A percentile compares a stretch with the other conserved stretches of the same genome.
Conservation (phyloP, 257 asterid genomes). For the Henckelia pumila region DNA sequence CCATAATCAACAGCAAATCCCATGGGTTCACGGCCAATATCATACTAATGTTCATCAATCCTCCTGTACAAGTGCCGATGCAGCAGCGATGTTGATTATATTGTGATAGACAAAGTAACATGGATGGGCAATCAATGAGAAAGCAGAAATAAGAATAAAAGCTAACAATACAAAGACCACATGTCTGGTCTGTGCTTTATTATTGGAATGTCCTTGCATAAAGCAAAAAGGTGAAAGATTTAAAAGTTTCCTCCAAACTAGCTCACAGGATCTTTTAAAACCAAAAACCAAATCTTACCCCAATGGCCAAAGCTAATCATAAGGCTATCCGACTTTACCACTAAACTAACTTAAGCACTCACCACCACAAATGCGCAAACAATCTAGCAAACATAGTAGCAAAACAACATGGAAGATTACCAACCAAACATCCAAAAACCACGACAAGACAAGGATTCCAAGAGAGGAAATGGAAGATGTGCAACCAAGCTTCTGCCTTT, state of each 20-base stretch:
- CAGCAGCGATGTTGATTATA: not conserved
- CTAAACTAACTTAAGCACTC: conserved; percentile 12
- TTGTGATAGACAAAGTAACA: not conserved
- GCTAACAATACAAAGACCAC: conserved; percentile 27
- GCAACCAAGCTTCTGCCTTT: conserved; percentile 24
- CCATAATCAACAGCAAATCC: too few species aligned
- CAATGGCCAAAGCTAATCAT: conserved; percentile 25
- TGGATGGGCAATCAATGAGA: not conserved
- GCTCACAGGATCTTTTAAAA: conserved; percentile 32
- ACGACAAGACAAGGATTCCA: conserved; percentile 28
- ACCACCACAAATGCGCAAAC: conserved; percentile 16
- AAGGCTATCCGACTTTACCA: conserved; percentile 32
- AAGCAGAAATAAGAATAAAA: not conserved
- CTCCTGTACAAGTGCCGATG: not conserved
- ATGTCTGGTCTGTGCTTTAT: conserved; percentile 32
- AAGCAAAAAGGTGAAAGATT: conserved; percentile 28
- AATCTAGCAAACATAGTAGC: conserved; percentile 21
- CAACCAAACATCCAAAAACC: conserved; percentile 26
- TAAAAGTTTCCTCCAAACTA: conserved; percentile 28
- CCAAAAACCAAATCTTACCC: conserved; percentile 37
- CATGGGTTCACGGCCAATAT: not conserved
- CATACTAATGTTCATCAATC: not conserved
- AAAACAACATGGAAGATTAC: conserved; percentile 26
- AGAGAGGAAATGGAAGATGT: conserved; percentile 24
- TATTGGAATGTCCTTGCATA: conserved; percentile 33